Evolutionary conservation across 202 grass and related monocot species (phyloP), one percentile per base, ranked within the genome.

Genomic region (Carex arenaria): DNA sequence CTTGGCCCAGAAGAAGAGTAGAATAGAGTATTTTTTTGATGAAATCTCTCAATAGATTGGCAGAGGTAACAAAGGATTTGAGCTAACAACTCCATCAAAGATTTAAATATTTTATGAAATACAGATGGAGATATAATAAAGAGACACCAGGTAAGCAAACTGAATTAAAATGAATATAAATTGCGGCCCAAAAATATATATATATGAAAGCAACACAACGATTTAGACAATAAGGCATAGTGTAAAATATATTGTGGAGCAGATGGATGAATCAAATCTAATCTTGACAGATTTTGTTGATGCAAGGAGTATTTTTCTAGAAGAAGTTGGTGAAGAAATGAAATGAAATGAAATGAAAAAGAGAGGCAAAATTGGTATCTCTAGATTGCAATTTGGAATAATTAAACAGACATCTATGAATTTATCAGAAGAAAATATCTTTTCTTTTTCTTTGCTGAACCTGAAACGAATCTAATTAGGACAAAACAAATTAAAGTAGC

Each of bases 31-130:
- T 8, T n/a, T n/a, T n/a, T n/a, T 26, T 81, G 34, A 82, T 47
- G 13, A 68, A 74, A 73, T 49, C 51, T 54, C 67, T 47, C 54
- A 81, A 64, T 52, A 75, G 55, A 86, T 86, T 72, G 59, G 22
- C 32, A n/a, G 18, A 81, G 67, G 30, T 55, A 86, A 64, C 55
- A 31, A 64, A 54, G 65, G 64, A 63, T 86, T 86, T 81, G 78
- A 66, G 34, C 78, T 81, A 81, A 81, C 78, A 81, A 65, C 59
- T 81, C 78, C n/a, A 64, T 80, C 54, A 80, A 80, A 64, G 59
- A 10, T 64, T 80, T 80, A n/a, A 12, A 43, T 64, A 61, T 45
- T 81, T 81, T 65, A 65, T 63, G 19, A n/a, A 63, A 81, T 79
- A 66, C 13, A 19, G 73, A 78, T 32, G 1, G 47, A 36, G 65